These are phyloP conservation scores for Musa itinerans DNA, from an alignment of 176 grass and related monocot genomes.

Conservation along the genomic window DNA sequence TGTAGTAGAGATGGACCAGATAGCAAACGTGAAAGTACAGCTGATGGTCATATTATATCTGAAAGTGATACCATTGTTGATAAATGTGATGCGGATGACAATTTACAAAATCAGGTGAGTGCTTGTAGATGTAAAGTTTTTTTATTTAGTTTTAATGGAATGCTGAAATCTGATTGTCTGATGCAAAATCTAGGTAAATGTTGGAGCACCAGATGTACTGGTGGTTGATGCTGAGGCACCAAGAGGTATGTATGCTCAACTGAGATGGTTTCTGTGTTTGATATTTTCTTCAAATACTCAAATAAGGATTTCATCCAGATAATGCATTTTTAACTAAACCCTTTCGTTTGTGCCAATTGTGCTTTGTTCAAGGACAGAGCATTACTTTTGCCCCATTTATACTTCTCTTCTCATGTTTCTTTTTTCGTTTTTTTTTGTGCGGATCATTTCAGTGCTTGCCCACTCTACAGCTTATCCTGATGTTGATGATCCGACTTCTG, in stretches of 20 bases:
- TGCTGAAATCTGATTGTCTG: slow-evolving; percentile 13
- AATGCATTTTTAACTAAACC: not conserved
- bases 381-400: too few species aligned
- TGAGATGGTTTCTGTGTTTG: not conserved
- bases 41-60: not conserved
- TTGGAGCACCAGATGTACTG: not conserved
- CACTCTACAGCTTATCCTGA: not conserved
- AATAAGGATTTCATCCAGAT: not conserved
- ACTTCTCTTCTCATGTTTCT: too few species aligned
- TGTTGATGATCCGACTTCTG: slow-evolving; percentile 5
- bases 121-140: not conserved
- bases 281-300: not conserved
- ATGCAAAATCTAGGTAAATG: slow-evolving; percentile 12
- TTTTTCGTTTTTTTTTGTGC: too few species aligned
- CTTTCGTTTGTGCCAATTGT: too few species aligned
- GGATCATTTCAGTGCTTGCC: too few species aligned
- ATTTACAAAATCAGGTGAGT: slow-evolving; percentile 32
- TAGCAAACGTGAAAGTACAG: slow-evolving; percentile 10
- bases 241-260: not conserved
- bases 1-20: slow-evolving; percentile 12
- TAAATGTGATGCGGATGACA: slow-evolving; percentile 20
- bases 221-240: not conserved
- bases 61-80: not conserved
- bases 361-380: too few species aligned
- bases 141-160: slow-evolving; percentile 14